Conservation (phyloP, 1,284 basidiomycete species). For the Vanrija pseudolonga region DNA sequence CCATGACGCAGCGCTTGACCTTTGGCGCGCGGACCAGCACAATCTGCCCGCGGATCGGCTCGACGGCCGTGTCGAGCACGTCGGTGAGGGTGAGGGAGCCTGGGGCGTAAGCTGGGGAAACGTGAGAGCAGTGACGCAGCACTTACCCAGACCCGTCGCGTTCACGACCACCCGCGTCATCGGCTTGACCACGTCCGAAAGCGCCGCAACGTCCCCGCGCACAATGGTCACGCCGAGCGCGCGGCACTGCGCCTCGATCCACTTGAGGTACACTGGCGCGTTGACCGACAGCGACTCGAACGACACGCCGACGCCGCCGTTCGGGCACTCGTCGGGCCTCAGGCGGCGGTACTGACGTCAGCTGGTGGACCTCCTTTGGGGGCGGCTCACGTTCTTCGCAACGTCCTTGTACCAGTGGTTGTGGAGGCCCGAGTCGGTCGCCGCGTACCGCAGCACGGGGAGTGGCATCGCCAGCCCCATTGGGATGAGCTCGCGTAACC, state of each 20-base stretch:
- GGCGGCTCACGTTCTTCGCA: slow-evolving; percentile 4
- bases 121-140: background rate
- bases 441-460: slow-evolving; percentile 18
- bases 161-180: slow-evolving; percentile 7
- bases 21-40: slow-evolving; percentile 15
- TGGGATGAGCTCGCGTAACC: slow-evolving; percentile 16
- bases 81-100: slow-evolving; percentile 10
- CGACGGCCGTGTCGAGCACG: slow-evolving; percentile 12
- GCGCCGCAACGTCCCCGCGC: slow-evolving; percentile 1
- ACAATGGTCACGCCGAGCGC: slow-evolving; percentile 13
- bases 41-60: slow-evolving; percentile 20
- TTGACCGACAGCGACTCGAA: slow-evolving; percentile 22
- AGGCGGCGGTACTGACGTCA: slow-evolving; percentile 16
- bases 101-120: background rate
- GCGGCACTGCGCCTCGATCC: slow-evolving; percentile 17
- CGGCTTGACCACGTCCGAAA: slow-evolving; percentile 7
- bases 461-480: slow-evolving; percentile 18
- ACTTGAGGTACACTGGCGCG: slow-evolving; percentile 15
- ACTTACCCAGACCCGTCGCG: slow-evolving; percentile 9
- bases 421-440: slow-evolving; percentile 17
- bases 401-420: slow-evolving; percentile 21
- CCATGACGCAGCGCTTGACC: slow-evolving; percentile 20
- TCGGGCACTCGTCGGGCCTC: slow-evolving; percentile 10
- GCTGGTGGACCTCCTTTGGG: background rate
- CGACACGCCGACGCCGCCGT: slow-evolving; percentile 14